These are phyloP conservation scores for Neofusicoccum cordaticola DNA, from an alignment of 2,329 filamentous ascomycete species.

Conservation along the genomic window DNA sequence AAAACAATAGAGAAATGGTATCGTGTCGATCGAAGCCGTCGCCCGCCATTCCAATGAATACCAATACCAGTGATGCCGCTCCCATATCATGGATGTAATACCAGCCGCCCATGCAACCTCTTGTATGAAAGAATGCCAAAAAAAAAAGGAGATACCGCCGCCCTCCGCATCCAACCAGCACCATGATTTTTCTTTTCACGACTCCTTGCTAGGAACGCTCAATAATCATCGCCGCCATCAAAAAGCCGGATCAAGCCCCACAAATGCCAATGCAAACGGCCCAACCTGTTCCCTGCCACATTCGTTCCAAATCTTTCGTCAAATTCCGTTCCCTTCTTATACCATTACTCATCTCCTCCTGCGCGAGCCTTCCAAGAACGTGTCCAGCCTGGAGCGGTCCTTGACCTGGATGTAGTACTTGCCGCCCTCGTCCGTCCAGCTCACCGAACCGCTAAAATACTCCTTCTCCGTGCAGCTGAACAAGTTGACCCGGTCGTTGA, in stretches of 20 bases:
- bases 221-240: not conserved
- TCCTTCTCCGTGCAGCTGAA: slow-evolving; percentile 59
- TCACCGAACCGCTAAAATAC: slow-evolving; percentile 71
- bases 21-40: not conserved
- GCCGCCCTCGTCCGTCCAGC: slow-evolving; percentile 84
- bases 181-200: not conserved
- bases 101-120: not conserved
- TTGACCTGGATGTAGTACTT: slow-evolving; percentile 60
- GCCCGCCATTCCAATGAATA: not conserved
- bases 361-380: slow-evolving; percentile 2
- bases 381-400: slow-evolving; percentile 12
- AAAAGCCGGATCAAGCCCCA: not conserved
- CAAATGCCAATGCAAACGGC: not conserved
- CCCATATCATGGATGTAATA: not conserved
- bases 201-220: not conserved
- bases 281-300: not conserved
- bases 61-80: not conserved
- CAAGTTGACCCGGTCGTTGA: slow-evolving; percentile 54
- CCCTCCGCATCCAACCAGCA: not conserved
- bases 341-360: not conserved
- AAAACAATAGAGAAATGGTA: not conserved
- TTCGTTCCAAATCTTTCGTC: not conserved
- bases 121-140: not conserved
- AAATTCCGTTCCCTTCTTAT: not conserved
- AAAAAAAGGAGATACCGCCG: no score